Base-by-base conservation (phyloP, 352 stramenopile species). In the Globisporangium parvum region DNA sequence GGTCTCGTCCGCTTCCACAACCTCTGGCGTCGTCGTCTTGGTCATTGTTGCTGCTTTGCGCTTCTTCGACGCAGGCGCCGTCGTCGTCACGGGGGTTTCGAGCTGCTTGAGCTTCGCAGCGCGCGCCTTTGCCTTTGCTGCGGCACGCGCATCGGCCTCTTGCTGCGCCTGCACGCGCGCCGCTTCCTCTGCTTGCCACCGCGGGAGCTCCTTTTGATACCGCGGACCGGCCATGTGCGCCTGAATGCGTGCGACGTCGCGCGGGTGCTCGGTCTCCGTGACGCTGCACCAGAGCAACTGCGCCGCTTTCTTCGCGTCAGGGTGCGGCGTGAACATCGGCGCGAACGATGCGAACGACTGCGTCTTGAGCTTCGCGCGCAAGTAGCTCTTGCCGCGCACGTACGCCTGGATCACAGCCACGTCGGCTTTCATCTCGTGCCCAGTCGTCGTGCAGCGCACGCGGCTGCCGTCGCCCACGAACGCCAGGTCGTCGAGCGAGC, bases 391-490 rank as follows among this genome's bases (percentile, higher is more conserved):
- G 47, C 79, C 79, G 14, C 51, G 52, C 35, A 85, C 69, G 59
- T 89, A 73, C 55, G 59, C 55, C 6, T 63, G 69, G 56, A 89
- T 80, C n/a, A 75, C 55, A 21, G 70, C 67, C 41, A 68, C 48
- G 17, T 85, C 71, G 4, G 79, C 79, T 56, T 77, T 75, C 75
- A 89, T 86, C 54, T 89, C 79, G 52, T 89, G 79, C 12, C 75
- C 67, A 3, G 79, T 89, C 6, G 70, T 80, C 18, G 62, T 70
- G 63, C 79, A 89, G 33, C 74, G 73, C 44, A 89, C 77, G 18
- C 72, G 70, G 47, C 35, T 51, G 18, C 70, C 61, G 3, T 85
- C 70, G 14, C 65, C 65, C 33, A 69, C 48, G 59, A 81, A 84
- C 40, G 64, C 69, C 26, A 89, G 24, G 47, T 86, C 77, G 24